A percentile compares a stretch with the other conserved stretches of the same genome.
phyloP scores from a whole-genome alignment of 2,329 filamentous ascomycete genomes.

The Niveomyces coronatus region DNA sequence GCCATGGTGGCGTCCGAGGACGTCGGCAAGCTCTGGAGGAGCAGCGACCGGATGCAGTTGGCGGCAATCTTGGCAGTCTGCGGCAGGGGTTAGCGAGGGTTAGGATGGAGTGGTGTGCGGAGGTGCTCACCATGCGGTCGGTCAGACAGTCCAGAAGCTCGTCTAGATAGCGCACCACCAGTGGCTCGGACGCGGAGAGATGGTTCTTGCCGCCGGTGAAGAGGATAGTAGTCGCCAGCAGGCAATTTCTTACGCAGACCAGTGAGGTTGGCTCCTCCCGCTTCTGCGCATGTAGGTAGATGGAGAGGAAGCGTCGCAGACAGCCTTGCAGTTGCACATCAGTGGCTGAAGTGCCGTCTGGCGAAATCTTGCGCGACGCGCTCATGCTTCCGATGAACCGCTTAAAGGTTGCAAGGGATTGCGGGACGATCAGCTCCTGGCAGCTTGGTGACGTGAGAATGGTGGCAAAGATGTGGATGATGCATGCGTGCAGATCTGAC shows the following conservation, averaged over 20 bases:
- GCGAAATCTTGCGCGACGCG: conserved; percentile 27
- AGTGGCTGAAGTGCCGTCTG: conserved; percentile 37
- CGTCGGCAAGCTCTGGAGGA: conserved; percentile 55
- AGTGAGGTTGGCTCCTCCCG: conserved; percentile 67
- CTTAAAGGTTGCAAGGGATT: conserved; percentile 83
- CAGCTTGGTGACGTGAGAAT: conserved; percentile 77
- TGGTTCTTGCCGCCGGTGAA: conserved; percentile 70
- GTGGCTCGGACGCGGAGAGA: conserved; percentile 62
- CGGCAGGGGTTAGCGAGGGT: conserved; percentile 13
- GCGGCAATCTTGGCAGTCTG: conserved; percentile 81
- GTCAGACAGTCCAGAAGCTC: conserved; percentile 78
- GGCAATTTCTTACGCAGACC: conserved; percentile 82
- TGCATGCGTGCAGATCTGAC: conserved; percentile 90
- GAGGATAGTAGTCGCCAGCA: conserved; percentile 80
- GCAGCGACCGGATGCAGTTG: conserved; percentile 76
- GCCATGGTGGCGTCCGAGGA: conserved; percentile 62
- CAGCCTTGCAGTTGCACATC: conserved; percentile 70
- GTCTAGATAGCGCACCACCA: conserved; percentile 64
- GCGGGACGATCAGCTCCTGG: conserved; percentile 80
- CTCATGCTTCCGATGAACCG: conserved; percentile 76
- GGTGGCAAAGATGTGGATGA: conserved; percentile 91
- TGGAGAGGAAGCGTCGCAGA: conserved; percentile 70
- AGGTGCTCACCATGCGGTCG: conserved; percentile 59
- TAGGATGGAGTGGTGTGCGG: not conserved
- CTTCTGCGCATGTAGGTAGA: conserved; percentile 66